Base-by-base conservation (phyloP, 257 asterid species). In the Prunella vulgaris region DNA sequence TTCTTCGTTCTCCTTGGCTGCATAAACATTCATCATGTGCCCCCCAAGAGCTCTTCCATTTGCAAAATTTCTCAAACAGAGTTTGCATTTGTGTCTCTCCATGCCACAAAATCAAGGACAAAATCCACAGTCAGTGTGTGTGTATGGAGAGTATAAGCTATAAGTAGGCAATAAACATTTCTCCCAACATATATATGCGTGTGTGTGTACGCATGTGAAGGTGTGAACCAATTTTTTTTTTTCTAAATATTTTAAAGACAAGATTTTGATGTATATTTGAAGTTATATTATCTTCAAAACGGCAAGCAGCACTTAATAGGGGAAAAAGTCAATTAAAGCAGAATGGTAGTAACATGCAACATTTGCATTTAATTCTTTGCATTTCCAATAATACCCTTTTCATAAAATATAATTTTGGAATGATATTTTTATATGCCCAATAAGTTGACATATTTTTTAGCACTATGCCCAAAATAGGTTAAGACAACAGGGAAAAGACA, bases 1-100 rank as follows among this genome's bases (percentile, higher is more conserved):
- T 12, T 46, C 21, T 5, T 40, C 54, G n/a, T 15, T n/a, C 18
- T n/a, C 14, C 14, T 42, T 42, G 17, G 51, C 14, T 14, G 51
- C 51, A 42, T 42, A 42, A 42, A 42, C 7, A 42, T 40, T 62
- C 67, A 14, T 73, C 79, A 72, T 69, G 77, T 90, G 97, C 25
- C 95, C 95, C 37, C 97, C 96, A 4, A 88, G 59, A 72, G 97
- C 95, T 78, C 81, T 87, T 0, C 97, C 96, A 74, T 80, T 85
- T 10, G 76, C 76, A 37, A 89, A 91, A 9, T 33, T 76, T 53
- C 79, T 83, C 25, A 64, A 76, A 70, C 97, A 92, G 10, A 89
- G 68, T 35, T 83, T 87, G 81, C 96, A 89, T 69, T 76, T 83
- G 71, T 83, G 81, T 74, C 69, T 86, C 88, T 88, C 90, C 97